phyloP scores from a whole-genome alignment of 2,329 filamentous ascomycete genomes.

The Ophiostoma novo-ulmi region DNA sequence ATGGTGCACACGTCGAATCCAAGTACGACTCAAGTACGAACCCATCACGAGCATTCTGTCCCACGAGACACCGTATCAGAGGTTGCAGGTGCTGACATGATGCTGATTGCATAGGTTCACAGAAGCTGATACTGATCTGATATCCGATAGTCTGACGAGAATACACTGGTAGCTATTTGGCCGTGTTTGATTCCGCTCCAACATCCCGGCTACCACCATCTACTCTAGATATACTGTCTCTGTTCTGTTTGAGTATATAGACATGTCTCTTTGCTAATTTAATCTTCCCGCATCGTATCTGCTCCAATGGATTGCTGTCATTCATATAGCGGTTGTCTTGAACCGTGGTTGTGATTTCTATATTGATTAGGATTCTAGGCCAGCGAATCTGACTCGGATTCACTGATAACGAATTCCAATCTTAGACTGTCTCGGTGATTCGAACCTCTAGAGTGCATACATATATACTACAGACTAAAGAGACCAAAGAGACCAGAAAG shows the following conservation, averaged over 20 bases:
- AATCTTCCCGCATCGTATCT: neutral
- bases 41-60: neutral
- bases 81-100: too few species aligned
- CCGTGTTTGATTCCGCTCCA: too few species aligned
- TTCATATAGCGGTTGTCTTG: neutral
- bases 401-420: neutral
- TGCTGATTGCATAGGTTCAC: neutral
- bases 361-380: neutral
- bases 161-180: too few species aligned
- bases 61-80: too few species aligned
- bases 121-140: neutral
- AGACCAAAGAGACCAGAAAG: neutral
- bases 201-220: too few species aligned
- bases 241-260: neutral
- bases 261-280: neutral
- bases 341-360: neutral
- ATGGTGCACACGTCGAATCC: neutral
- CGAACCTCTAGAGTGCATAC: neutral
- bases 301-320: constrained; percentile 3
- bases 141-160: too few species aligned
- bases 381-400: neutral
- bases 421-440: neutral
- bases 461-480: neutral
- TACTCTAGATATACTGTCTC: neutral
- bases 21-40: neutral